Evolutionary conservation across 1,139 yeast genomes (phyloP).

Genomic region (Kodamaea suecica): DNA sequence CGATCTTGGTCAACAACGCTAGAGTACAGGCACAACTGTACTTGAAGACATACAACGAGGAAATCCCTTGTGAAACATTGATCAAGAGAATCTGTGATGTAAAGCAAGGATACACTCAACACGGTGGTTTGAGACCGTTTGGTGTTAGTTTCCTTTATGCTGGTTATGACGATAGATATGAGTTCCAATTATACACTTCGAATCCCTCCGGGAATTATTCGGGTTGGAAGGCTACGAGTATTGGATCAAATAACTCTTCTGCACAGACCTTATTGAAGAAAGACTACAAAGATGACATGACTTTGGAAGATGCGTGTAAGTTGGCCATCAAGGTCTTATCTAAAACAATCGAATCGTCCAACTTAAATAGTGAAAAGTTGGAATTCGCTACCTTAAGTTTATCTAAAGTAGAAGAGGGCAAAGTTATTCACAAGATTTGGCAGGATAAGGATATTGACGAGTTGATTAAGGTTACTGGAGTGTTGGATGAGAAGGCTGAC

Average conservation of each 20-base stretch:
- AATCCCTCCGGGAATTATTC: constrained; percentile 97
- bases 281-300: constrained; percentile 83
- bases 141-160: constrained; percentile 97
- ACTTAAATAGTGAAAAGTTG: constrained; percentile 80
- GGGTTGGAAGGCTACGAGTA: constrained; percentile 98
- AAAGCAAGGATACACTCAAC: constrained; percentile 98
- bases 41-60: constrained; percentile 81
- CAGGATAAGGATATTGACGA: constrained; percentile 70
- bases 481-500: constrained; percentile 45
- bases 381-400: constrained; percentile 78
- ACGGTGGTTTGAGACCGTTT: constrained; percentile 97
- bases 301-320: constrained; percentile 76
- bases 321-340: constrained; percentile 88
- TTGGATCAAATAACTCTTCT: constrained; percentile 94
- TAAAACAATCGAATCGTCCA: constrained; percentile 90
- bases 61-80: constrained; percentile 85
- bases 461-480: constrained; percentile 71
- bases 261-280: constrained; percentile 95
- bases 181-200: constrained; percentile 89
- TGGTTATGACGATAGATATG: constrained; percentile 87
- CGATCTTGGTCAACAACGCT: constrained; percentile 85
- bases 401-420: constrained; percentile 45
- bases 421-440: constrained; percentile 73
- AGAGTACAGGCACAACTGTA: constrained; percentile 81
- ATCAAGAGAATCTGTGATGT: constrained; percentile 89